Evolutionary conservation across 345 rosid genomes (phyloP).

Genomic region (Clausena lansium): DNA sequence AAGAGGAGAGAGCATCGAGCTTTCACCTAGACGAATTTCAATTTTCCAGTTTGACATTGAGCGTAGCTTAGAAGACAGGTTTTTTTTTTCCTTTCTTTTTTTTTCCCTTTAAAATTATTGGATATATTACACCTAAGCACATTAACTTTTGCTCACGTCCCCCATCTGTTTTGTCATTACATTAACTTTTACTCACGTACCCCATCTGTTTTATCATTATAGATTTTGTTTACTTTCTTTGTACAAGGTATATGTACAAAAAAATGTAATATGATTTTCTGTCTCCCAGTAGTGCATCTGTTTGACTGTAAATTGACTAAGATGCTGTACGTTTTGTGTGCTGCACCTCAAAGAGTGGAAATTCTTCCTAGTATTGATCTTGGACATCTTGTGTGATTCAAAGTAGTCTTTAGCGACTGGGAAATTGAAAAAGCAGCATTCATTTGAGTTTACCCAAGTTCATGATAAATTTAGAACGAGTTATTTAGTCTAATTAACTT

Average conservation of each 20-base stretch:
- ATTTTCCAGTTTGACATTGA: conserved; percentile 81
- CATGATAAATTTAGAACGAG: not conserved
- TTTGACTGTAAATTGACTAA: not conserved
- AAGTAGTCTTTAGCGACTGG: not conserved
- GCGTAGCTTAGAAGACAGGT: conserved; percentile 94
- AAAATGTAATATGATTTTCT: not conserved
- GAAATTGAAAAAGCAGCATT: not conserved
- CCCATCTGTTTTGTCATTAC: too few species aligned
- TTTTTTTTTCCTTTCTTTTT: not conserved
- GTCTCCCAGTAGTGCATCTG: not conserved
- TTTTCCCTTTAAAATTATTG: not conserved
- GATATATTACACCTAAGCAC: not conserved
- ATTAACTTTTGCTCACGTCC: not conserved
- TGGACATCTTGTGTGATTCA: not conserved
- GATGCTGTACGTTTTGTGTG: not conserved
- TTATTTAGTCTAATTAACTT: not conserved
- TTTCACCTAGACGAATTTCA: conserved; percentile 84
- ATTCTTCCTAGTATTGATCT: not conserved
- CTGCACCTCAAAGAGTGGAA: not conserved
- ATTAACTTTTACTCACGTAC: too few species aligned
- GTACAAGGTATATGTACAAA: not conserved
- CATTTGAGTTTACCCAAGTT: not conserved
- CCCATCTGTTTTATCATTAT: not conserved
- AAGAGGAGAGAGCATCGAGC: conserved; percentile 88
- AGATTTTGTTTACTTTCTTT: not conserved